Base-by-base conservation (phyloP, 257 asterid species). In the Gentiana dahurica region DNA sequence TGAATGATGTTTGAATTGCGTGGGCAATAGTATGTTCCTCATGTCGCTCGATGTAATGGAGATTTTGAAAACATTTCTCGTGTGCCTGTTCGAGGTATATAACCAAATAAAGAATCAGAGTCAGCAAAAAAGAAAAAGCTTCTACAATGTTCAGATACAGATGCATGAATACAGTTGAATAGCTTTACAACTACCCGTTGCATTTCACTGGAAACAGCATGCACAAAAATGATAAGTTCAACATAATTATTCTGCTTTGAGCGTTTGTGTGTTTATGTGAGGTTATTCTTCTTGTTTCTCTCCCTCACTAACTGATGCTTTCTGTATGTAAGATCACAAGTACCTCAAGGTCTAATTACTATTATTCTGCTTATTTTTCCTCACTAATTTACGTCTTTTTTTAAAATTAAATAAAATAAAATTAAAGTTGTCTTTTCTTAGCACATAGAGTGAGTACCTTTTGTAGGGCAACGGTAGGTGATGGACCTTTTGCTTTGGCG, bases 21-120 rank as follows among this genome's bases (percentile, higher is more conserved):
- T 91, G 96, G 4, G 98, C 94, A 63, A 91, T 85, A 65, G 98
- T 91, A 71, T 91, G 98, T 44, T 76, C 89, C 79, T 91, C 95
- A 15, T 91, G 94, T 53, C 90, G 84, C 55, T 91, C 96, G 34
- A 91, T 65, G 48, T 75, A 83, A 71, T 91, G 98, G 58, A 91
- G 95, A 77, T 91, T 85, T 77, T 91, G 96, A 70, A 87, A 91
- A 77, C 96, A 85, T 74, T 87, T 85, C 79, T 82, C 96, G 68
- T 77, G 68, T 63, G 98, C 97, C 97, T 89, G 80, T 70, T 53
- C 59, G 49, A 66, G 46, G 72, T 74, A 32, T 57, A 13, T 51
- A 65, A 57, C 12, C n/a, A 11, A 44, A 43, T 15, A 33, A 2
- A 39, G 39, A 49, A 67, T 71, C 24, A 60, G 12, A 13, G 53